Percentiles rank a stretch among this genome's conserved stretches.
Conservation (phyloP, 2,329 filamentous ascomycete genomes). For the Fusarium incarnatum region DNA sequence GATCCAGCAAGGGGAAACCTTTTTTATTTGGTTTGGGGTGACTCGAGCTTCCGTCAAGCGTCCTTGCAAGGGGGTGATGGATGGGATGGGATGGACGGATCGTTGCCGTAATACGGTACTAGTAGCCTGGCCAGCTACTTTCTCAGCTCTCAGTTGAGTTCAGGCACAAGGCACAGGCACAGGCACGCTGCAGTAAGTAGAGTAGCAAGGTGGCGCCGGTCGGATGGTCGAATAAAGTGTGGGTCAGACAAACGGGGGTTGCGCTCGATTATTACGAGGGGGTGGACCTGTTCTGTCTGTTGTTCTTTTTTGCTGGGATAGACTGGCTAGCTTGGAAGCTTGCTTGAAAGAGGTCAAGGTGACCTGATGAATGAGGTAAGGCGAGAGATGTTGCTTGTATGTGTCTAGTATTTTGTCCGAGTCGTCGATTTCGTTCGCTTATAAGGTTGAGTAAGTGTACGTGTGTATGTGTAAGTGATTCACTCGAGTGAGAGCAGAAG, state of each 20-base stretch:
- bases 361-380: conserved; percentile 36
- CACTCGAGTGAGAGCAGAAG: conserved; percentile 20
- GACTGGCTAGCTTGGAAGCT: conserved; percentile 14
- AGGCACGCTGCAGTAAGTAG: conserved; percentile 38
- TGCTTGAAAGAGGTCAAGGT: conserved; percentile 25
- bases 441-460: conserved; percentile 11
- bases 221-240: conserved; percentile 44
- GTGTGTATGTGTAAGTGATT: conserved; percentile 39
- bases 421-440: conserved; percentile 35
- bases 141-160: conserved; percentile 39
- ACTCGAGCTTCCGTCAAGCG: conserved; percentile 39
- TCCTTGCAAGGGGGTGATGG: conserved; percentile 24
- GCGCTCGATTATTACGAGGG: conserved; percentile 34
- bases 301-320: conserved; percentile 10
- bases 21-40: conserved; percentile 36
- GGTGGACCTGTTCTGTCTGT: conserved; percentile 22
- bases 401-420: conserved; percentile 15
- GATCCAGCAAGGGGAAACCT: conserved; percentile 37
- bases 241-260: conserved; percentile 45
- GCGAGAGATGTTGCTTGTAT: conserved; percentile 12
- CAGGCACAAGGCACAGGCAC: conserved; percentile 42
- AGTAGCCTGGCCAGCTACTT: conserved; percentile 34
- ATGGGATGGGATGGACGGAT: conserved; percentile 39
- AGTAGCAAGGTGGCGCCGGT: conserved; percentile 43
- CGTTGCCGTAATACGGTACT: conserved; percentile 40